These are phyloP conservation scores for Anthoceros angustus DNA, from an alignment of 225 moss, liverwort and hornwort genomes.

Conservation along the genomic window DNA sequence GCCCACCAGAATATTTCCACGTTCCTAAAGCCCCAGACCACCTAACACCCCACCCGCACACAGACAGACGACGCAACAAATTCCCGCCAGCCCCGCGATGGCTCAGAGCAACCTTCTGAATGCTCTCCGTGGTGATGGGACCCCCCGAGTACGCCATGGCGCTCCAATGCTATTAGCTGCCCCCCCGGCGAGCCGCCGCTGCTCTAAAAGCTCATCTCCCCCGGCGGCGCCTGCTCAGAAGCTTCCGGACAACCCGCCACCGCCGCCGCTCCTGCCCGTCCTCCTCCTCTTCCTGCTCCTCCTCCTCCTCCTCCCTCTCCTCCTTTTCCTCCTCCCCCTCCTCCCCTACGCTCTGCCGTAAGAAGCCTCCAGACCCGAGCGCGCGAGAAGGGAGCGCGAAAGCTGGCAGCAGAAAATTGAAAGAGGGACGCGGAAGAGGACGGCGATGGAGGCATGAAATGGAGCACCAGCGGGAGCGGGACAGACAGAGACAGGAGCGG, in stretches of 20 bases:
- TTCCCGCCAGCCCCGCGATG: neutral
- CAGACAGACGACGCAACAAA: neutral
- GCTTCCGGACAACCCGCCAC: neutral
- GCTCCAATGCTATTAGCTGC: neutral
- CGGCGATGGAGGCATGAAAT: neutral
- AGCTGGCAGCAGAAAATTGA: neutral
- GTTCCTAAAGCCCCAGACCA: no score
- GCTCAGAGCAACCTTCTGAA: neutral
- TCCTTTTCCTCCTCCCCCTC: no score
- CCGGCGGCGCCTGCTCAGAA: neutral
- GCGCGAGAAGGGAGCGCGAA: neutral
- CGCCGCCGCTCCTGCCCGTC: neutral
- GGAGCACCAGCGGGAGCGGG: neutral
- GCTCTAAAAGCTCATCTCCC: neutral
- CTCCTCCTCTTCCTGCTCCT: neutral
- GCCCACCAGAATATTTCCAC: no score
- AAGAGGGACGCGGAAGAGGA: neutral
- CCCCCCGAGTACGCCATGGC: neutral
- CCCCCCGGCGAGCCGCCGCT: neutral
- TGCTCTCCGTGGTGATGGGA: slow-evolving; percentile 5
- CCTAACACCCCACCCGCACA: neutral
- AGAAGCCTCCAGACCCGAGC: no score
- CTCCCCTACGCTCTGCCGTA: no score
- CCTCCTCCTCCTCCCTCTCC: no score
- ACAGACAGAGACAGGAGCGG: neutral